phyloP scores from a whole-genome alignment of 306 rosid genomes.

The Prinsepia uniflora region DNA sequence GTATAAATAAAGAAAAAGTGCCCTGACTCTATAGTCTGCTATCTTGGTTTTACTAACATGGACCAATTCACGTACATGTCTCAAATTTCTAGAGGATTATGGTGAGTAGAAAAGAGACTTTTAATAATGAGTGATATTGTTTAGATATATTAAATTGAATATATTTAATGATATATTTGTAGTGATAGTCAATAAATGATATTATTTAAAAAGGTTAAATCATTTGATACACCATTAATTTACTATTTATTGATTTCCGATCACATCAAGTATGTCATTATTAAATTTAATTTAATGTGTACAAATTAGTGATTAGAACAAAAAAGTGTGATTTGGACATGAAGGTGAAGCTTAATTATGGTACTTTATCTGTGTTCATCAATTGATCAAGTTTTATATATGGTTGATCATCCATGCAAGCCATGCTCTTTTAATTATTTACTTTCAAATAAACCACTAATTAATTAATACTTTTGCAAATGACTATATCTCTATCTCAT shows the following conservation, averaged over 20 bases:
- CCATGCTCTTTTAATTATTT: not conserved
- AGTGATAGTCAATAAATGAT: no score
- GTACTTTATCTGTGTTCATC: no score
- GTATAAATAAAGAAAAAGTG: not conserved
- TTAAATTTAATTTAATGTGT: no score
- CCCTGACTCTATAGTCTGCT: not conserved
- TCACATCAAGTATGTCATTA: no score
- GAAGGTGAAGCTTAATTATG: not conserved
- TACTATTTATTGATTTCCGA: no score
- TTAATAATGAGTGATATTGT: no score
- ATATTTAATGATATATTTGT: no score
- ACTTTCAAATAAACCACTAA: not conserved
- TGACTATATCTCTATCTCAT: no score
- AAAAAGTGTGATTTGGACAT: slow-evolving; percentile 3
- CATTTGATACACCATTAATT: no score
- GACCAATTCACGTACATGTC: not conserved
- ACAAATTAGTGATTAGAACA: not conserved
- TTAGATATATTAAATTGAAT: no score
- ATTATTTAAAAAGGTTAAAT: no score
- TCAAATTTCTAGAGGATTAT: not conserved
- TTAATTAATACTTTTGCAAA: not conserved
- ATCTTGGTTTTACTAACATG: not conserved
- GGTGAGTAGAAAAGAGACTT: not conserved
- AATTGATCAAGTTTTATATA: not conserved
- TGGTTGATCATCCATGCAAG: not conserved